These are phyloP conservation scores for Teratosphaeriaceae sp. DNA, from an alignment of 2,329 filamentous ascomycete species.

Conservation along the genomic window DNA sequence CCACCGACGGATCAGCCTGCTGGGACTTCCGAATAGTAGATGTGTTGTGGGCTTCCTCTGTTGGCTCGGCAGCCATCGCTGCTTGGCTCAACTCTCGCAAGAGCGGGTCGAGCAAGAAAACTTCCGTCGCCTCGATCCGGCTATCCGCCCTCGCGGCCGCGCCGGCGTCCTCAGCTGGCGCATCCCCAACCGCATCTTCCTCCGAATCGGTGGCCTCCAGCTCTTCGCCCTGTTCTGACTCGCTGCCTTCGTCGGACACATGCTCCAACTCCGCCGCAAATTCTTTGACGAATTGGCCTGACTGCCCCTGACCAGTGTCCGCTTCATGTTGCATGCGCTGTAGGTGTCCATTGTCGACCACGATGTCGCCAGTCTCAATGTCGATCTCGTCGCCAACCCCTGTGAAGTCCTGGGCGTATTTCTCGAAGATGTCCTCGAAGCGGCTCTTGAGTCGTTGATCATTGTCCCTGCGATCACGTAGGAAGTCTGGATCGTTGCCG, in stretches of 20 bases:
- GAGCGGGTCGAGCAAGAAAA: background rate
- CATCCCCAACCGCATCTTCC: background rate
- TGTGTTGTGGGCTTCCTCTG: too few relatives aligned
- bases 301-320: slow-evolving; percentile 35
- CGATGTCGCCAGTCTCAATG: slow-evolving; percentile 67
- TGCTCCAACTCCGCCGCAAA: slow-evolving; percentile 29
- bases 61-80: background rate
- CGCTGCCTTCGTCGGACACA: slow-evolving; percentile 18
- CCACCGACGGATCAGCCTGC: background rate
- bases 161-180: background rate
- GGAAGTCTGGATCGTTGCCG: too few relatives aligned
- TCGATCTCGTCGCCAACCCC: slow-evolving; percentile 87
- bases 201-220: slow-evolving; percentile 6
- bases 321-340: slow-evolving; percentile 54
- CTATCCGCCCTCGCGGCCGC: background rate
- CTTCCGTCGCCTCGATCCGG: background rate
- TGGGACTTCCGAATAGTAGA: slow-evolving; percentile 4
- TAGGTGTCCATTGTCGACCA: slow-evolving; percentile 89
- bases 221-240: slow-evolving; percentile 11
- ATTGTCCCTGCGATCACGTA: slow-evolving; percentile 52
- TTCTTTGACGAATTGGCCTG: slow-evolving; percentile 25
- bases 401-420: slow-evolving; percentile 64
- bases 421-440: slow-evolving; percentile 83
- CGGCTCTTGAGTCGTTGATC: slow-evolving; percentile 69
- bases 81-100: background rate